phyloP scores from a whole-genome alignment of 441 rosid genomes.

The Pelargonium citronellum region DNA sequence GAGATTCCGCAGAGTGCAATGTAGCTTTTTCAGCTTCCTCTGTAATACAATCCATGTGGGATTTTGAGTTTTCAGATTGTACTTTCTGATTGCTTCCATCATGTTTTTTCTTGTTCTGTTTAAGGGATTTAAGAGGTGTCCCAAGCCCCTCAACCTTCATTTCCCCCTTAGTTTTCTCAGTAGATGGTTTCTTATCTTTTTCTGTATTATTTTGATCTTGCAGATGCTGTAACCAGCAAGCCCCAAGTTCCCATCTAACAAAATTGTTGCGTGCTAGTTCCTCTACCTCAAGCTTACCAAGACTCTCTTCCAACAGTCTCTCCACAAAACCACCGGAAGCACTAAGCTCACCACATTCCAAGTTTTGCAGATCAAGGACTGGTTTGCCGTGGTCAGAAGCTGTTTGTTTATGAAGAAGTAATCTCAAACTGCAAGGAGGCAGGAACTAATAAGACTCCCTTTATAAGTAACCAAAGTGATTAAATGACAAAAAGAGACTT shows the following conservation, averaged over 20 bases:
- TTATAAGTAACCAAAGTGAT: neutral
- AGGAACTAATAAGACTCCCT: constrained; percentile 20
- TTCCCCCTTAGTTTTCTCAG: constrained; percentile 69
- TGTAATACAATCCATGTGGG: constrained; percentile 32
- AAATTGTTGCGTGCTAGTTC: constrained; percentile 39
- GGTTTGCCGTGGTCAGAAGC: constrained; percentile 48
- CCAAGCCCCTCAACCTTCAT: constrained; percentile 99
- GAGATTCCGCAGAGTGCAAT: constrained; percentile 42
- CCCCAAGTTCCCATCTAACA: constrained; percentile 73
- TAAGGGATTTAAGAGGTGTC: constrained; percentile 82
- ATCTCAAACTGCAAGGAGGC: constrained; percentile 55
- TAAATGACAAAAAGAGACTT: constrained; percentile 5
- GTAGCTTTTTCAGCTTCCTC: constrained; percentile 39
- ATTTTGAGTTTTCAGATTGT: constrained; percentile 37
- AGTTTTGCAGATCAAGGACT: constrained; percentile 35
- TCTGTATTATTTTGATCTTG: constrained; percentile 63
- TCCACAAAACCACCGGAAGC: constrained; percentile 54
- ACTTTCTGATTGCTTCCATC: constrained; percentile 36
- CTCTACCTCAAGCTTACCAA: constrained; percentile 56
- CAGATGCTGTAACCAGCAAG: constrained; percentile 77
- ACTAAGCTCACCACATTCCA: constrained; percentile 52
- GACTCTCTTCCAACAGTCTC: constrained; percentile 56
- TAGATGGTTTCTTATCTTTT: constrained; percentile 63
- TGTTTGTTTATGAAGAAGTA: constrained; percentile 61
- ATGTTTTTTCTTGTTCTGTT: constrained; percentile 52